A percentile compares a stretch with the other conserved stretches of the same genome.
Evolutionary conservation across 73 alveolate genomes (phyloP).

Genomic region (Symbiodinium pilosum): DNA sequence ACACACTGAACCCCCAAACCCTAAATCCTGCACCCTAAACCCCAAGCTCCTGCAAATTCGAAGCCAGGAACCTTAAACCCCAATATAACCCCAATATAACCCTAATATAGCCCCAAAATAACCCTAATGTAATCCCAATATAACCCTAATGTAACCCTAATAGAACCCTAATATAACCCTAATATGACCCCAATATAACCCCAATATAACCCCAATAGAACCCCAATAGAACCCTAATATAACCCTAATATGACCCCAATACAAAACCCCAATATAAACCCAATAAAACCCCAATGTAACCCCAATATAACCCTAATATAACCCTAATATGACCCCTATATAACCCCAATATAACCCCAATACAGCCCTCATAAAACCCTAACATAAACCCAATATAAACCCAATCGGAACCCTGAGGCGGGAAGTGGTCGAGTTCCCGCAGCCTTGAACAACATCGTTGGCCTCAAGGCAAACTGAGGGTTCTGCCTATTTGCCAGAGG

Average conservation of each 20-base stretch:
- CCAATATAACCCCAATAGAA: too few species aligned
- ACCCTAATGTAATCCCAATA: too few species aligned
- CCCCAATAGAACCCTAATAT: too few species aligned
- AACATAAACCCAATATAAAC: neutral
- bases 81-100: too few species aligned
- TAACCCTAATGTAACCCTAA: too few species aligned
- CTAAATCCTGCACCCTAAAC: neutral
- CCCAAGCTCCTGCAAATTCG: neutral
- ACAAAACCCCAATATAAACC: neutral
- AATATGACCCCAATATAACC: too few species aligned
- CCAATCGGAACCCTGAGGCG: neutral
- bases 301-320: too few species aligned
- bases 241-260: neutral
- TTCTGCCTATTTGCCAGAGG: too few species aligned
- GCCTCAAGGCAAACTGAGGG: conserved; percentile 73
- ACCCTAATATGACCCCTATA: too few species aligned
- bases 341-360: too few species aligned
- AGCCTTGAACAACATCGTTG: conserved; percentile 76
- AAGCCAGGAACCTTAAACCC: neutral
- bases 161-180: too few species aligned
- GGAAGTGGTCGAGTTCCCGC: conserved; percentile 87
- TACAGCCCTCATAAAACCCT: neutral
- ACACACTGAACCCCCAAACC: neutral
- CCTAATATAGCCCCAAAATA: too few species aligned
- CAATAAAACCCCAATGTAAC: neutral